phyloP scores from a whole-genome alignment of 2,329 filamentous ascomycete species.

The Alternaria dauci region DNA sequence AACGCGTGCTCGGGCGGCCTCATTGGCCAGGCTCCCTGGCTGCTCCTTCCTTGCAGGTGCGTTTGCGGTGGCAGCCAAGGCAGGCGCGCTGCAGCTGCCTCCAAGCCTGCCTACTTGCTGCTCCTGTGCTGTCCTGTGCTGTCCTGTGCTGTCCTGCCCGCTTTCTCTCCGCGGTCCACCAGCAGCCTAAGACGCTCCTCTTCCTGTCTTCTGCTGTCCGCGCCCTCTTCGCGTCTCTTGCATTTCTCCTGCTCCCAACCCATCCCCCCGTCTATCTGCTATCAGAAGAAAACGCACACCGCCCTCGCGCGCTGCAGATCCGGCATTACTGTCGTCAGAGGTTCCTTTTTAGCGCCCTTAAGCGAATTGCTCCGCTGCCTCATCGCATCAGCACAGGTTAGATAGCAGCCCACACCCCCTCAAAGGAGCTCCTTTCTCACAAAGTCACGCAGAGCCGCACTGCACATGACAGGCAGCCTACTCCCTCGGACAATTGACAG shows the following conservation, averaged over 20 bases:
- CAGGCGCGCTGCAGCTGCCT: constrained; percentile 17
- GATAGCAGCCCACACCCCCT: constrained; percentile 35
- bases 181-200: neutral
- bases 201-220: neutral
- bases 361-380: constrained; percentile 46
- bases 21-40: constrained; percentile 32
- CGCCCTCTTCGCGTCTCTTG: neutral
- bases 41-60: constrained; percentile 39
- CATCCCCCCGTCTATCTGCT: neutral
- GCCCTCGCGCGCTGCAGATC: constrained; percentile 24
- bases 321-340: constrained; percentile 34
- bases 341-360: constrained; percentile 44
- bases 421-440: constrained; percentile 35
- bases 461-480: constrained; percentile 27
- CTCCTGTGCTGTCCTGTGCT: no score
- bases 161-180: constrained; percentile 7
- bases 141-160: constrained; percentile 2
- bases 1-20: constrained; percentile 26
- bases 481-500: constrained; percentile 30
- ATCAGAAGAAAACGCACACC: constrained; percentile 12
- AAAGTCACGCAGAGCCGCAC: constrained; percentile 22
- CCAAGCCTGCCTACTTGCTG: constrained; percentile 3
- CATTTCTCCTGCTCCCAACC: neutral
- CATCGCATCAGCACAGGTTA: constrained; percentile 40
- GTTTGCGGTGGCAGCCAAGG: constrained; percentile 22